Evolutionary conservation across 495 filamentous ascomycete genomes (phyloP), one percentile per base, ranked within the genome.

Genomic region (Zalerion maritima): DNA sequence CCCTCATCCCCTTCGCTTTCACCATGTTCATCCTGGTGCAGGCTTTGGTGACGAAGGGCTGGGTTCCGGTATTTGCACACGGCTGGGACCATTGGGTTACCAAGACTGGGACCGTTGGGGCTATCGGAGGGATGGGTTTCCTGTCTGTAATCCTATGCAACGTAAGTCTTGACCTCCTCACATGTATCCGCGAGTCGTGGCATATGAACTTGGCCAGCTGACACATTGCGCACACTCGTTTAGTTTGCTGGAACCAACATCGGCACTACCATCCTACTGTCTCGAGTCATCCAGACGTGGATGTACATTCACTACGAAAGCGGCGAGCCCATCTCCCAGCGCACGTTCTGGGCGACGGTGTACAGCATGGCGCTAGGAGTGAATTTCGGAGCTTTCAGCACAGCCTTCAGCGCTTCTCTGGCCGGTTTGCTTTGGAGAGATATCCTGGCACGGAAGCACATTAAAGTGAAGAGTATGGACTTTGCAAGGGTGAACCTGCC

Each of bases 181-280:
- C 19, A 22, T 6, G 2, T 2, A 24, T 32, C 13, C 14, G 26
- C 20, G n/a, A 15, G 20, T 14, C 31, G 21, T 26, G 16, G 21
- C 9, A 18, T 14, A 21, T 22, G 24, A 14, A 29, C 18, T 8
- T 23, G 2, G 15, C 23, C 14, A 17, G 12, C 41, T 49, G 31
- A 48, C 26, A 9, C 26, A 15, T 23, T 6, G 18, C 9, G 6
- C 6, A 12, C 9, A 13, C 12, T 28, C 34, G 10, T 21, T 6
- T 34, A 77, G 72, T 79, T 77, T 35, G 69, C 73, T 7, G 74
- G 73, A 9, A 78, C 73, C 6, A 78, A 79, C 35, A 79, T 78
- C 28, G 73, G 74, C 11, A 76, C 73, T 1, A 73, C 73, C 3
- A 78, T 79, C 42, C 62, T 77, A 4, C 58, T 78, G 10, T 74